Conservation (phyloP, 2,329 filamentous ascomycete genomes). For the Nigrospora osmanthi region DNA sequence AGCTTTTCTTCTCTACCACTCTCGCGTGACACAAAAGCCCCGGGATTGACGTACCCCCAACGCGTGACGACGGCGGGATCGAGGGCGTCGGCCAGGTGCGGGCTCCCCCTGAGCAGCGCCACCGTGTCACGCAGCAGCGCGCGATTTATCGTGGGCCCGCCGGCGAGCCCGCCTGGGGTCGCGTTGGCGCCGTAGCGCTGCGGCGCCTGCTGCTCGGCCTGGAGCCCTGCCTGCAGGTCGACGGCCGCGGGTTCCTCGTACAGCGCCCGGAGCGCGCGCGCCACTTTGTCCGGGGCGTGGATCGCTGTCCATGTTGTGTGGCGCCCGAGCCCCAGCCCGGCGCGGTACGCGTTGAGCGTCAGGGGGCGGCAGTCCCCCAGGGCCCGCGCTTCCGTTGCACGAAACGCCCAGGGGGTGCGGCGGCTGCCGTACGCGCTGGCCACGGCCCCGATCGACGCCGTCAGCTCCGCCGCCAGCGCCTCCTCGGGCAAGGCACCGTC, state of each 20-base stretch:
- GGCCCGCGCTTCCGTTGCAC: conserved; percentile 55
- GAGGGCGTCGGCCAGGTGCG: conserved; percentile 50
- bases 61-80: conserved; percentile 28
- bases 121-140: background rate
- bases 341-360: conserved; percentile 57
- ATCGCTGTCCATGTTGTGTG: conserved; percentile 52
- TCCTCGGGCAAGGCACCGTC: background rate
- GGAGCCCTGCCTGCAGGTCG: conserved; percentile 62
- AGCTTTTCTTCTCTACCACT: too few relatives aligned
- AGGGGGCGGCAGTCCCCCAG: conserved; percentile 46
- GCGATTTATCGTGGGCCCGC: conserved; percentile 24
- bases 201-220: conserved; percentile 50
- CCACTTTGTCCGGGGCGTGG: conserved; percentile 48
- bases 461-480: conserved; percentile 34
- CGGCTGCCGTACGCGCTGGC: conserved; percentile 27
- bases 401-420: conserved; percentile 14
- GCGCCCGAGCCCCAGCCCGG: conserved; percentile 52
- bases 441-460: conserved; percentile 49
- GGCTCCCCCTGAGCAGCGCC: background rate
- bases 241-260: conserved; percentile 59
- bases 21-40: too few relatives aligned
- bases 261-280: conserved; percentile 45
- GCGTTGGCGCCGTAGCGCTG: conserved; percentile 24
- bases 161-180: conserved; percentile 45
- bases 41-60: background rate